Conservation (phyloP, 257 asterid species). For the Capsicum baccatum region DNA sequence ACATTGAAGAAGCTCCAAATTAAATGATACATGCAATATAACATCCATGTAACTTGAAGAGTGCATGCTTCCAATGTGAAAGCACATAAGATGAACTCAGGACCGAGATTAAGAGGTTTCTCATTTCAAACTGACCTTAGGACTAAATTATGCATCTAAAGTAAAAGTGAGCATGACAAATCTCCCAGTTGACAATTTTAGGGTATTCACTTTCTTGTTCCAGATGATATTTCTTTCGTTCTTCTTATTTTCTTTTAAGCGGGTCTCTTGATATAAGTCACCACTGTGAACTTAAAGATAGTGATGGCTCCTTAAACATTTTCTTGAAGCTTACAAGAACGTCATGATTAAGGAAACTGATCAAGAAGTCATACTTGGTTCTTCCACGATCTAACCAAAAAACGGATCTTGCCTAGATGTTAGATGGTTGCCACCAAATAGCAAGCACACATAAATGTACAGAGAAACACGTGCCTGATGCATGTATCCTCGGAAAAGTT, state of each 20-base stretch:
- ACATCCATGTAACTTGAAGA: background rate
- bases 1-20: background rate
- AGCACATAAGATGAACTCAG: conserved; percentile 9
- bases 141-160: conserved; percentile 14
- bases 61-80: background rate
- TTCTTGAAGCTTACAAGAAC: background rate
- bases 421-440: background rate
- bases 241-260: conserved; percentile 5
- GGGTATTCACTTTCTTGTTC: background rate
- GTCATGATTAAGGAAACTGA: background rate
- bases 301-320: conserved; percentile 17
- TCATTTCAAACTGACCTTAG: background rate
- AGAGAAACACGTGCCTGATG: conserved; percentile 65
- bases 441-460: background rate
- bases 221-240: background rate
- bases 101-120: background rate
- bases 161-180: background rate
- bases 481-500: conserved; percentile 77
- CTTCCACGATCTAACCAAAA: background rate
- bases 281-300: background rate
- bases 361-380: background rate
- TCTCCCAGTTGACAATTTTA: background rate
- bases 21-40: background rate
- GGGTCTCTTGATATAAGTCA: background rate
- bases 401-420: background rate